Conservation (phyloP, 1,284 basidiomycete species). For the Mycena citricolor region DNA sequence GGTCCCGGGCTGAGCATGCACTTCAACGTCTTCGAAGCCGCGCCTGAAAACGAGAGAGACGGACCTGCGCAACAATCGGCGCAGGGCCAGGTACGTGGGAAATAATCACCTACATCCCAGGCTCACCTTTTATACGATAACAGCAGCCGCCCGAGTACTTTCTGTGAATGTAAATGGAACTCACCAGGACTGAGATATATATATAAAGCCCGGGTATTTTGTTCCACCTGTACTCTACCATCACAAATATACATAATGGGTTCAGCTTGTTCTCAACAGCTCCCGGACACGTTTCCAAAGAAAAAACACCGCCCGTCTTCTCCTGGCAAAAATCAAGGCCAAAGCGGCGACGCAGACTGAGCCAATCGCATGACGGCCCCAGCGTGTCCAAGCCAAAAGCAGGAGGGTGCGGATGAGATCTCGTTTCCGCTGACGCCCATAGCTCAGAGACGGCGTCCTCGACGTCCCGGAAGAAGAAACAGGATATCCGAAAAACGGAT, state of each 20-base stretch:
- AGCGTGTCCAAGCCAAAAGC: conserved; percentile 64
- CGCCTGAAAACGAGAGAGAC: conserved; percentile 94
- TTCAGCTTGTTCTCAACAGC: too few relatives aligned
- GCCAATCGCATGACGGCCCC: conserved; percentile 46
- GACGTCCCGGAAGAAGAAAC: conserved; percentile 36
- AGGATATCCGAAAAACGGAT: conserved; percentile 88
- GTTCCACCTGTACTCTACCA: too few relatives aligned
- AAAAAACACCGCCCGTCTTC: conserved; percentile 16
- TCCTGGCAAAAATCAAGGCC: conserved; percentile 2
- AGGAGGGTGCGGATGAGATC: conserved; percentile 68
- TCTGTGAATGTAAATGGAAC: too few relatives aligned
- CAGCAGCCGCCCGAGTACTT: too few relatives aligned
- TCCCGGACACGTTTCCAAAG: too few relatives aligned
- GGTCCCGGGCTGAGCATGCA: conserved; percentile 88
- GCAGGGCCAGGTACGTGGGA: too few relatives aligned
- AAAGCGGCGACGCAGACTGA: conserved; percentile 28
- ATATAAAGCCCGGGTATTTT: too few relatives aligned
- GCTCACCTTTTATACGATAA: too few relatives aligned
- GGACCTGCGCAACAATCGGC: conserved; percentile 73
- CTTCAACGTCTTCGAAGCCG: conserved; percentile 98
- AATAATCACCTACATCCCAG: too few relatives aligned
- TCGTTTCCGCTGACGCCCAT: conserved; percentile 67
- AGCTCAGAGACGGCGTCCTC: conserved; percentile 47
- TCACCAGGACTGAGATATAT: too few relatives aligned
- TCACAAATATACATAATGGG: too few relatives aligned